A percentile compares a stretch with the other conserved stretches of the same genome.
These are phyloP conservation scores for Colletotrichum lindemuthianum DNA, from an alignment of 2,329 filamentous ascomycete species.

Conservation along the genomic window DNA sequence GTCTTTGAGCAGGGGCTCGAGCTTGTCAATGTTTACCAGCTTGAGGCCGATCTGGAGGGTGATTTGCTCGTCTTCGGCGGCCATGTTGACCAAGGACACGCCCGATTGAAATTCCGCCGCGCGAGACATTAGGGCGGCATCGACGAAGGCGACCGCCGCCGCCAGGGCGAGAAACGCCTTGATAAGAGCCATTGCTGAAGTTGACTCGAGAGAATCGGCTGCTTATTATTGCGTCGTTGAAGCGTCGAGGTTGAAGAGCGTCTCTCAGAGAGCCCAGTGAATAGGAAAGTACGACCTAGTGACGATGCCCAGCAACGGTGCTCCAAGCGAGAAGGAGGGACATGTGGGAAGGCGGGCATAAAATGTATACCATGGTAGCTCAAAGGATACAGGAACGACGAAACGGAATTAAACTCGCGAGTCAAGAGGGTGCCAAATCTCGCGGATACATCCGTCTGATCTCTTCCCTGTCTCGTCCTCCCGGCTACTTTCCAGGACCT, in stretches of 20 bases:
- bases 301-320: neutral
- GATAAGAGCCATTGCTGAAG: constrained; percentile 21
- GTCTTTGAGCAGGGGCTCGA: constrained; percentile 39
- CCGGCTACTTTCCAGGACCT: neutral
- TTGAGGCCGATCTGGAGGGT: constrained; percentile 38
- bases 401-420: constrained; percentile 1
- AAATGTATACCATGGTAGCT: constrained; percentile 2
- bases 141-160: constrained; percentile 20
- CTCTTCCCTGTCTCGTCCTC: neutral
- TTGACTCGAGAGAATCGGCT: constrained; percentile 1
- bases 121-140: constrained; percentile 36
- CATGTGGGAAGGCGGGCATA: neutral
- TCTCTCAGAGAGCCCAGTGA: constrained; percentile 13
- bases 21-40: constrained; percentile 40
- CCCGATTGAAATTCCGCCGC: constrained; percentile 30
- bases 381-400: neutral
- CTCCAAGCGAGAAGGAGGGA: neutral
- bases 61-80: constrained; percentile 34
- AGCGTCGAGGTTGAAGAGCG: neutral
- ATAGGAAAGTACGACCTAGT: neutral
- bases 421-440: neutral
- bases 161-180: constrained; percentile 29
- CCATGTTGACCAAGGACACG: constrained; percentile 33
- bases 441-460: constrained; percentile 7
- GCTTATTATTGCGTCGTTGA: neutral